phyloP scores from a whole-genome alignment of 768 basidiomycete species.

The Trametes elegans region DNA sequence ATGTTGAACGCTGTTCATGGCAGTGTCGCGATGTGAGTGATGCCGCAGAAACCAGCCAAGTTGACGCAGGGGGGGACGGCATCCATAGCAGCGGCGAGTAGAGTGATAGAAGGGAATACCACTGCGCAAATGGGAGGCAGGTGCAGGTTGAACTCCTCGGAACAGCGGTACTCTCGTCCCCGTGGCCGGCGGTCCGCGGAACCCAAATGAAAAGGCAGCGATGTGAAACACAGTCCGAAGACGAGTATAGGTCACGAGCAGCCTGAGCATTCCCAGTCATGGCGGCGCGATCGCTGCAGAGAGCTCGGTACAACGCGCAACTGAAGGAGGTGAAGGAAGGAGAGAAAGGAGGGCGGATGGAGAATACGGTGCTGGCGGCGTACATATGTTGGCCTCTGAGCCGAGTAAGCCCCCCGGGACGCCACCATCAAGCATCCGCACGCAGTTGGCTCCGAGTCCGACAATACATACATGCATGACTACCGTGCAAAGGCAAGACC shows the following conservation, averaged over 20 bases:
- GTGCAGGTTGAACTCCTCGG: background rate
- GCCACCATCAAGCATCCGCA: conserved; percentile 16
- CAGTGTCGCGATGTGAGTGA: background rate
- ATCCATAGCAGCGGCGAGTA: too few relatives aligned
- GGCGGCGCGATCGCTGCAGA: background rate
- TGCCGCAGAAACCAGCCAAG: too few relatives aligned
- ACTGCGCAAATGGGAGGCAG: background rate
- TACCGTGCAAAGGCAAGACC: background rate
- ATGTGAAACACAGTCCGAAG: background rate
- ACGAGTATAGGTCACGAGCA: too few relatives aligned
- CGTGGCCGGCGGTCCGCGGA: background rate
- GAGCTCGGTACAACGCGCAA: background rate
- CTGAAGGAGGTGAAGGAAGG: background rate
- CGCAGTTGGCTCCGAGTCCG: conserved; percentile 5
- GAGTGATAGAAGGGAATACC: too few relatives aligned
- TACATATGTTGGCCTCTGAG: conserved; percentile 14
- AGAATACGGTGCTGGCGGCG: background rate
- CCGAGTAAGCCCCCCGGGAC: conserved; percentile 16
- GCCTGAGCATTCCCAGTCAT: too few relatives aligned
- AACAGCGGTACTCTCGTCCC: background rate
- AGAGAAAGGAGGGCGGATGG: background rate
- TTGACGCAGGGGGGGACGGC: too few relatives aligned
- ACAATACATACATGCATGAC: conserved; percentile 2
- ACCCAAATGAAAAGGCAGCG: background rate
- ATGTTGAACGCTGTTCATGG: background rate